phyloP scores from a whole-genome alignment of 2,329 filamentous ascomycete genomes.

The Colletotrichum camelliae region DNA sequence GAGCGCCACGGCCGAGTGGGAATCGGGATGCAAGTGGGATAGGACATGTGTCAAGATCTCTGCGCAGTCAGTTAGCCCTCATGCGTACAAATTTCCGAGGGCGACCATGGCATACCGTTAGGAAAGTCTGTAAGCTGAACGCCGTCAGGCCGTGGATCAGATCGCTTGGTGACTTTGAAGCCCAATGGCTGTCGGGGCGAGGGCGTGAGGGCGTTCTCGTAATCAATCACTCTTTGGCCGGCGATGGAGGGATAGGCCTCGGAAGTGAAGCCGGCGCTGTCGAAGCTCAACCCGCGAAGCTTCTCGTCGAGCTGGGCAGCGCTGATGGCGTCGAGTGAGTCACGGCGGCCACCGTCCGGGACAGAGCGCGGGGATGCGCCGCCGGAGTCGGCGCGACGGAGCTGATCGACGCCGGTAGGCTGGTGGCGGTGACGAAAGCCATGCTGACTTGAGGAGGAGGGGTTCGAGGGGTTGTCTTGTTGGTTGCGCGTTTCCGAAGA shows the following conservation, averaged over 20 bases:
- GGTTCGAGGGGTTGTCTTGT: constrained; percentile 37
- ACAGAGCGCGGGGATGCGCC: constrained; percentile 41
- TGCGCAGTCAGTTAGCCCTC: constrained; percentile 40
- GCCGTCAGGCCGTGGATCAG: constrained; percentile 41
- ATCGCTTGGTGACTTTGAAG: constrained; percentile 61
- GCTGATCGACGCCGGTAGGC: constrained; percentile 41
- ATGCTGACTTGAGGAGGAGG: constrained; percentile 55
- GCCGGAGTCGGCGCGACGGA: constrained; percentile 36
- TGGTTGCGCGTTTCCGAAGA: constrained; percentile 48
- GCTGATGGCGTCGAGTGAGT: constrained; percentile 39
- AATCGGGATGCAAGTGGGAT: constrained; percentile 86
- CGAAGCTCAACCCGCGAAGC: constrained; percentile 58
- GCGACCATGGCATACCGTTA: constrained; percentile 68
- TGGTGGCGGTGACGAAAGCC: constrained; percentile 53
- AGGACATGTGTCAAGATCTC: constrained; percentile 92
- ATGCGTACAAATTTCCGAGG: neutral
- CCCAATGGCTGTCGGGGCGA: constrained; percentile 52
- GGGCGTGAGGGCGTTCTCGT: constrained; percentile 63
- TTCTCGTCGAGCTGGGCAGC: constrained; percentile 52
- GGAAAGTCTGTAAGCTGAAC: constrained; percentile 67
- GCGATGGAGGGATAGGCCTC: constrained; percentile 36
- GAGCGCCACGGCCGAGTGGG: constrained; percentile 80
- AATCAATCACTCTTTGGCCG: constrained; percentile 63
- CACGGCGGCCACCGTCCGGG: constrained; percentile 28
- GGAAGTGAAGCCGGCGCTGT: constrained; percentile 25